Evolutionary conservation across 2,329 filamentous ascomycete species (phyloP), one percentile per base, ranked within the genome.

Genomic region (Ascochyta clinopodiicola): DNA sequence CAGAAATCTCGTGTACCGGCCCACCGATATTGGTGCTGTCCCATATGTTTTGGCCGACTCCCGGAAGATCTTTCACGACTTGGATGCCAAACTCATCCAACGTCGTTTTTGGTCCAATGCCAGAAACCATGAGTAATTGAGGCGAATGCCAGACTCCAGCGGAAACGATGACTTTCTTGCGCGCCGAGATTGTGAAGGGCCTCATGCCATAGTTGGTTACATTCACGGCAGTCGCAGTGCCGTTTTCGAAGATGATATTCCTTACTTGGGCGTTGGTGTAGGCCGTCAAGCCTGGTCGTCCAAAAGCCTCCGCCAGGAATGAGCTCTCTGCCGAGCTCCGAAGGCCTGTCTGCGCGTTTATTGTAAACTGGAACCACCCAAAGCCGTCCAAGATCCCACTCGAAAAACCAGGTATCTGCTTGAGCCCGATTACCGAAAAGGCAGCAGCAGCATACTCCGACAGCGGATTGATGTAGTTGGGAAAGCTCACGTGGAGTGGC

Each of bases 61-160:
- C 66, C 3, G 60, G 49, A 12, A 40, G 48, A 31, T 70, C 59
- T 1, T 48, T 29, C 13, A 72, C 37, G 1, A 71, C 53, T 0
- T 51, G 21, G 36, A 71, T 72, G 15, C 55, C 47, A 39, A 56
- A 51, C 4, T 51, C 15, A 6, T 60, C 2, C 6, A 71, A 55
- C 1, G 44, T 60, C 6, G 49, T 51, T 6, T 31, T 39, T 4
- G 62, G 66, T 6, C 76, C 75, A 25, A 77, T 65, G 10, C 75
- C 75, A 4, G 71, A 76, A 0, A 77, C 59, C 65, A 75, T 73
- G 66, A 67, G 66, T 0, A 72, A 51, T 44, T 79, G 77, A 0
- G 77, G 78, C 0, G 73, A 77, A 36, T 76, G 73, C 53, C 78
- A 78, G 68, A 69, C 67, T 32, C 77, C 78, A 0, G 75, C 76